A percentile compares a stretch with the other conserved stretches of the same genome.
phyloP scores from a whole-genome alignment of 192 early-diverging fungal species.

The Rhizophagus prolifer region DNA sequence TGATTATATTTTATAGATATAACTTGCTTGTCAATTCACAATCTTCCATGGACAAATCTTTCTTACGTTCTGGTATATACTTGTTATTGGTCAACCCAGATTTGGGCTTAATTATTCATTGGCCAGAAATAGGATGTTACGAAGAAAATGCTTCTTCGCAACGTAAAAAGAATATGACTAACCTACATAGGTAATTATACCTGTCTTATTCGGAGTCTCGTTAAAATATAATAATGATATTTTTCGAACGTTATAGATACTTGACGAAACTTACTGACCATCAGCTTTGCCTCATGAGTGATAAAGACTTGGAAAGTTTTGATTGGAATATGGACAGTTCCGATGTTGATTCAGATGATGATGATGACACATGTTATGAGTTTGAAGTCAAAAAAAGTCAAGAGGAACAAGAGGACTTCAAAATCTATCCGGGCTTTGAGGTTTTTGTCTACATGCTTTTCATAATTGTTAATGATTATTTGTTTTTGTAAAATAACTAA shows the following conservation, averaged over 20 bases:
- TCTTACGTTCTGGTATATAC: background rate
- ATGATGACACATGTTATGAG: background rate
- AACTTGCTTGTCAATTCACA: background rate
- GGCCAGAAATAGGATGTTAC: slow-evolving; percentile 26
- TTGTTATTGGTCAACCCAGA: slow-evolving; percentile 8
- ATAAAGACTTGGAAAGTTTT: slow-evolving; percentile 19
- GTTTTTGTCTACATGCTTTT: no score
- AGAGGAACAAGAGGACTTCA: slow-evolving; percentile 20
- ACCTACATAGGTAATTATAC: slow-evolving; percentile 28
- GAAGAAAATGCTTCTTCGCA: slow-evolving; percentile 23
- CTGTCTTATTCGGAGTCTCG: background rate
- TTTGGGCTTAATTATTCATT: slow-evolving; percentile 24
- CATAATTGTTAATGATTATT: no score
- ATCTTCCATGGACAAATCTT: background rate
- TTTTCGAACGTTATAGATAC: background rate
- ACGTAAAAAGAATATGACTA: slow-evolving; percentile 32
- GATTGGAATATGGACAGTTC: background rate
- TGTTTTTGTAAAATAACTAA: background rate
- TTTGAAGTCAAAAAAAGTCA: slow-evolving; percentile 27
- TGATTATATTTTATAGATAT: background rate
- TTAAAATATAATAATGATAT: background rate
- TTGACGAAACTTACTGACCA: slow-evolving; percentile 28
- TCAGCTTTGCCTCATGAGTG: slow-evolving; percentile 27
- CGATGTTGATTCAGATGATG: background rate
- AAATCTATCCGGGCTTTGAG: background rate